phyloP scores from a whole-genome alignment of 1,284 basidiomycete genomes.

The Cutaneotrichosporon dermatis region DNA sequence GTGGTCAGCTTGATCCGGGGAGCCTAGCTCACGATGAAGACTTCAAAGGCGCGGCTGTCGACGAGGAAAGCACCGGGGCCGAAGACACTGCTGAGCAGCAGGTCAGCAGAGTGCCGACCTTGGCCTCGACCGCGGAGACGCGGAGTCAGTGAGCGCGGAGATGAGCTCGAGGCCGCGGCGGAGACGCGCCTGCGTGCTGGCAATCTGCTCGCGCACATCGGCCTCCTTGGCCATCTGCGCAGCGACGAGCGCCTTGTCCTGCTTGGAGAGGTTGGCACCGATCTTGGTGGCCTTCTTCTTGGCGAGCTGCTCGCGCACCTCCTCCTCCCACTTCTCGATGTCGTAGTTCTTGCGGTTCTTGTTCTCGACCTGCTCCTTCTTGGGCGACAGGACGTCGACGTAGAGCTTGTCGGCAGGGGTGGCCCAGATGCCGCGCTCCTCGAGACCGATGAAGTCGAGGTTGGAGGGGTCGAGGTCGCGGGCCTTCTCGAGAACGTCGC shows the following conservation, averaged over 20 bases:
- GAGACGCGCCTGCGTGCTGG: conserved; percentile 56
- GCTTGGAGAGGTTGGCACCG: conserved; percentile 63
- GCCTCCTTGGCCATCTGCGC: conserved; percentile 76
- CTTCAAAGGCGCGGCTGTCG: conserved; percentile 62
- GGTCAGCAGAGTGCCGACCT: conserved; percentile 58
- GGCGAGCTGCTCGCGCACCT: conserved; percentile 76
- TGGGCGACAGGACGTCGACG: conserved; percentile 66
- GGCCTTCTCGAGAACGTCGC: conserved; percentile 65
- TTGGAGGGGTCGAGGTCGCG: conserved; percentile 61
- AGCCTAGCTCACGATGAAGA: conserved; percentile 55
- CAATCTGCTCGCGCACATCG: conserved; percentile 60
- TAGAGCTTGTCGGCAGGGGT: conserved; percentile 74
- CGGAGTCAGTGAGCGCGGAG: conserved; percentile 60
- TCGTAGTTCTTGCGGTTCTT: conserved; percentile 81
- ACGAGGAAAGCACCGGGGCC: conserved; percentile 59
- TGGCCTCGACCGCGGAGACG: conserved; percentile 57
- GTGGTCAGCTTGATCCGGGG: neutral
- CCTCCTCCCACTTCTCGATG: conserved; percentile 87
- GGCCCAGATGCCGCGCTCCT: conserved; percentile 75
- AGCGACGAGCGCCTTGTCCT: conserved; percentile 71
- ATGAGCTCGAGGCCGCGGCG: conserved; percentile 66
- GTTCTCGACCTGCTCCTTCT: conserved; percentile 56
- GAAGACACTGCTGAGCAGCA: conserved; percentile 65
- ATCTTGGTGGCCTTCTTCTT: conserved; percentile 60
- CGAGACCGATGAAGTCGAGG: conserved; percentile 62